phyloP scores from a whole-genome alignment of 352 stramenopile genomes.

The Globisporangium orthogonon region DNA sequence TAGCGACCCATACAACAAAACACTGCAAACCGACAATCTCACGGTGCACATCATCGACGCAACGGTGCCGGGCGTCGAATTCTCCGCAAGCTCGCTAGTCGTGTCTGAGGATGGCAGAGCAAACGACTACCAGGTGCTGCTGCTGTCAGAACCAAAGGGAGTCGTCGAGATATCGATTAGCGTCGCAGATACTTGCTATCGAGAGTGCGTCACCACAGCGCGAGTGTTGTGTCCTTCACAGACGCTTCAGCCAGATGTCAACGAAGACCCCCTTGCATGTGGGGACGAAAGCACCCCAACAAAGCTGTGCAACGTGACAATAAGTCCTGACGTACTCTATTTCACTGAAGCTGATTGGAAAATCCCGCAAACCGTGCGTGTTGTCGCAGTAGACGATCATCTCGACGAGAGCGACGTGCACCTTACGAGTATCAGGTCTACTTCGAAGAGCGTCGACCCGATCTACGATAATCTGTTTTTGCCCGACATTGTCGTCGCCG shows the following conservation, averaged over 20 bases:
- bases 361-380: conserved; percentile 52
- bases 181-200: conserved; percentile 51
- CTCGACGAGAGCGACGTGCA: conserved; percentile 67
- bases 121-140: conserved; percentile 68
- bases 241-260: conserved; percentile 1
- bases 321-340: conserved; percentile 35
- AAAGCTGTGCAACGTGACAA: conserved; percentile 61
- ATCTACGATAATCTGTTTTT: conserved; percentile 56
- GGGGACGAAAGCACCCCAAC: conserved; percentile 10
- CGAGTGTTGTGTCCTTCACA: conserved; percentile 30
- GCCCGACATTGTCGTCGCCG: conserved; percentile 51
- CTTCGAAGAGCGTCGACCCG: conserved; percentile 34
- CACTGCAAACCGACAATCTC: conserved; percentile 15
- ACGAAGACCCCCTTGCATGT: background rate
- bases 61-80: conserved; percentile 54
- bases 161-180: conserved; percentile 40
- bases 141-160: conserved; percentile 56
- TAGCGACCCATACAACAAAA: conserved; percentile 22
- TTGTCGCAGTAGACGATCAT: conserved; percentile 62
- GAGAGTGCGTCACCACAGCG: conserved; percentile 21
- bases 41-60: conserved; percentile 31
- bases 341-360: conserved; percentile 56
- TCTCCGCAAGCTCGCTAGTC: conserved; percentile 54
- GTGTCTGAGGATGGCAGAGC: conserved; percentile 60
- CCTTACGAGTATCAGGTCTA: conserved; percentile 41